These are phyloP conservation scores for Malus asiatica DNA, from an alignment of 306 rosid genomes.

Conservation along the genomic window DNA sequence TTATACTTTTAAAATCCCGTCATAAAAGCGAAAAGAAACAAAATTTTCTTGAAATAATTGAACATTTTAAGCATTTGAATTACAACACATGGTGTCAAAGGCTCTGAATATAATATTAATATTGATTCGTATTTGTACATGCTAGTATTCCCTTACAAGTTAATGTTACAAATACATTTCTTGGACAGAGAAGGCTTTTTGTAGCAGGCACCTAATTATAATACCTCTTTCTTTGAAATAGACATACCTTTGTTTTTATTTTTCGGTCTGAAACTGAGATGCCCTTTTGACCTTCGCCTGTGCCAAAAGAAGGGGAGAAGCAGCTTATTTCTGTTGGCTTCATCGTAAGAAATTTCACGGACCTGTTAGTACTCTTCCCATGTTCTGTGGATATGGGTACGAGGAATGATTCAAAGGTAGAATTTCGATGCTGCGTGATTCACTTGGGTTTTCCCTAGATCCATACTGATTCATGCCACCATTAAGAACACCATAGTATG, in stretches of 20 bases:
- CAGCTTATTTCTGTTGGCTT: constrained; percentile 22
- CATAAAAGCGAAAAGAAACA: neutral
- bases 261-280: constrained; percentile 25
- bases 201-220: constrained; percentile 29
- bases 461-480: constrained; percentile 50
- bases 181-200: constrained; percentile 34
- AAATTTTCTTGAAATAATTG: constrained; percentile 27
- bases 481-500: constrained; percentile 55
- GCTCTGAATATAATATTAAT: constrained; percentile 26
- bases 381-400: constrained; percentile 64
- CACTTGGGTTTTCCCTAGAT: constrained; percentile 61
- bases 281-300: constrained; percentile 20
- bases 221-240: constrained; percentile 28
- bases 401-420: constrained; percentile 54
- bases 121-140: constrained; percentile 52
- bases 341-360: constrained; percentile 42
- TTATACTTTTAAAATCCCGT: neutral
- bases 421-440: constrained; percentile 25
- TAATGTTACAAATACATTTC: constrained; percentile 46
- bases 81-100: constrained; percentile 35
- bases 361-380: constrained; percentile 80
- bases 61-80: constrained; percentile 29
- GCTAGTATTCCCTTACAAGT: constrained; percentile 25
- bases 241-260: constrained; percentile 14
- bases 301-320: constrained; percentile 19